Evolutionary conservation across 805 yeast species (phyloP).

Genomic region (Suhomyces xylopsoci): DNA sequence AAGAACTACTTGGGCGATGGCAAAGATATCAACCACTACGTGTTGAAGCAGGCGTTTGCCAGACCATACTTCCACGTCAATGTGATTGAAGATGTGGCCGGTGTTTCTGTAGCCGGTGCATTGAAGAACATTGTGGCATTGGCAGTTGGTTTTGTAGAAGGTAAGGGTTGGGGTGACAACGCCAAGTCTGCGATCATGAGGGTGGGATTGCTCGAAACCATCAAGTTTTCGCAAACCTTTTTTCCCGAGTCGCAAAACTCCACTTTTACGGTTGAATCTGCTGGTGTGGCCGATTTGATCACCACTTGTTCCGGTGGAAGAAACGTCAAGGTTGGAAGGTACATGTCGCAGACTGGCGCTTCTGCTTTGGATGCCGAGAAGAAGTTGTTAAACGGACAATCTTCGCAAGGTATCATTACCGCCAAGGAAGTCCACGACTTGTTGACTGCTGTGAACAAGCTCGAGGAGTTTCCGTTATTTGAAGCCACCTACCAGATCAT

Average conservation of each 20-base stretch:
- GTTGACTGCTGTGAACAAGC: constrained; percentile 32
- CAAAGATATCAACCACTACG: constrained; percentile 36
- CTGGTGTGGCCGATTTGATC: constrained; percentile 48
- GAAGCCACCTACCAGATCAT: constrained; percentile 46
- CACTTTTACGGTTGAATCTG: constrained; percentile 44
- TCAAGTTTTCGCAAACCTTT: constrained; percentile 35
- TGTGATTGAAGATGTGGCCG: constrained; percentile 44
- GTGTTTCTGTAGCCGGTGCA: constrained; percentile 47
- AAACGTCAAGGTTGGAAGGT: constrained; percentile 45
- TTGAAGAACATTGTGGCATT: constrained; percentile 46
- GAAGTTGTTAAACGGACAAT: constrained; percentile 44
- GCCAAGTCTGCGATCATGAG: constrained; percentile 49
- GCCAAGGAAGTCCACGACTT: constrained; percentile 47
- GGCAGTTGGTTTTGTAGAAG: constrained; percentile 47
- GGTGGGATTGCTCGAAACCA: constrained; percentile 42
- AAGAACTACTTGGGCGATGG: constrained; percentile 40
- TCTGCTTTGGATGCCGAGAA: constrained; percentile 43
- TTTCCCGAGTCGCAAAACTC: constrained; percentile 36
- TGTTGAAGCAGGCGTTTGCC: constrained; percentile 44
- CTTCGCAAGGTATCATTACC: constrained; percentile 46
- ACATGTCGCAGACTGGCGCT: constrained; percentile 43
- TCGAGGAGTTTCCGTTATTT: constrained; percentile 41
- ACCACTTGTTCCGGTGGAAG: constrained; percentile 49
- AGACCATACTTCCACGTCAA: constrained; percentile 46
- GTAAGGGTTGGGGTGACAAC: constrained; percentile 49